Base-by-base conservation (phyloP, 345 rosid genomes). In the Odontarrhena argentea region DNA sequence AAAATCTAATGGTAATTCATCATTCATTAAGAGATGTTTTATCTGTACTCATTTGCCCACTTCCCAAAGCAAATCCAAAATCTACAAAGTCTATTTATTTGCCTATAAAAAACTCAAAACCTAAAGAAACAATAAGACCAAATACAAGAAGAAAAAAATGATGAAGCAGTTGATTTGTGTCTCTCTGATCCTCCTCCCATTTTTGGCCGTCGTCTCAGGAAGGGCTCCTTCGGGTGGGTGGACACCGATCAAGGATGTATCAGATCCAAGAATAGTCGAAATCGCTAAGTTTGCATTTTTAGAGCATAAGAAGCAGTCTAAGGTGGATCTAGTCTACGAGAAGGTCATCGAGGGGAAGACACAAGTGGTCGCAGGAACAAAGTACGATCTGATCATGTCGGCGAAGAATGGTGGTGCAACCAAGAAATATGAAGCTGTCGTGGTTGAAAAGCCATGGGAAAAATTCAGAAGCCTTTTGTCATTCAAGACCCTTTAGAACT, bases 361-460 rank as follows among this genome's bases (percentile, higher is more conserved):
- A 1, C 84, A 89, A 77, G 81, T 82, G 24, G 87, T 87, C 2
- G 2, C 77, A 0, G 96, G 93, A 1, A 74, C 0, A 1, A 87
- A 81, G 34, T 89, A 89, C 45, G 60, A 73, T 69, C 83, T 89
- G 25, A 60, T 32, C 15, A 13, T 85, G 49, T 67, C 61, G 24
- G 86, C 70, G 3, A 73, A 66, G 70, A 49, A 14, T 53, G 68
- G 60, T 2, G 50, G 41, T 13, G 18, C 7, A n/a, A 12, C 26
- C 1, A 67, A 47, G 65, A 63, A 58, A 0, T 84, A 80, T 55
- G 65, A 81, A 50, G 89, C 92, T 0, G 62, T 83, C 10, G 96
- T 86, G 10, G 67, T 77, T 63, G 92, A 86, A 40, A 78, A 59
- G 69, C n/a, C 68, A 0, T 84, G 84, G 86, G 32, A 7, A 54